Conservation (phyloP, 352 stramenopile genomes). For the Phytophthora pini region DNA sequence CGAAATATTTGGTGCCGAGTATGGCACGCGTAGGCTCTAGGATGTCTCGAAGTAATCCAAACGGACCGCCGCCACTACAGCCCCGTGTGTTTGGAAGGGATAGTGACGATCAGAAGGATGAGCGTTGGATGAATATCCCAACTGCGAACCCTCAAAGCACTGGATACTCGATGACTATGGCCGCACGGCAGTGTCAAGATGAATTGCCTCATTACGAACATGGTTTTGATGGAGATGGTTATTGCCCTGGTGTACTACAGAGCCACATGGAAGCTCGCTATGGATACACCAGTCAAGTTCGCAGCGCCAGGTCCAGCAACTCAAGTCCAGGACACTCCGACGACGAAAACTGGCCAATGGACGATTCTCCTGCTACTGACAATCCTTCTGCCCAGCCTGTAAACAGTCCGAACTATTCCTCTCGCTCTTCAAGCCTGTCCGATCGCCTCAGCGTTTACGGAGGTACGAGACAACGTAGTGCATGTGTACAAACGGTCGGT, state of each 20-base stretch:
- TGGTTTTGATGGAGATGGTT: conserved; percentile 41
- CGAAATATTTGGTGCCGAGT: conserved; percentile 69
- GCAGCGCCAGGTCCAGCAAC: conserved; percentile 33
- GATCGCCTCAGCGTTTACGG: conserved; percentile 57
- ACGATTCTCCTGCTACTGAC: conserved; percentile 17
- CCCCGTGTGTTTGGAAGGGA: conserved; percentile 10
- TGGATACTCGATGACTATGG: conserved; percentile 44
- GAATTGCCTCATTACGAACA: conserved; percentile 37
- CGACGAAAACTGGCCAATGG: conserved; percentile 38
- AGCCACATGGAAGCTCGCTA: conserved; percentile 22
- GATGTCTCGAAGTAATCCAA: conserved; percentile 21
- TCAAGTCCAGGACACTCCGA: conserved; percentile 41
- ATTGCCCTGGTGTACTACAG: conserved; percentile 35
- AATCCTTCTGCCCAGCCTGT: conserved; percentile 40
- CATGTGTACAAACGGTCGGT: conserved; percentile 24
- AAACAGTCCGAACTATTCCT: conserved; percentile 73
- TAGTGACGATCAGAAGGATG: conserved; percentile 23
- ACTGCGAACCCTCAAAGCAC: conserved; percentile 14
- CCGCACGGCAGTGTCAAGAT: conserved; percentile 35
- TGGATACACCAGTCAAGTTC: conserved; percentile 4
- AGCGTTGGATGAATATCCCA: conserved; percentile 15
- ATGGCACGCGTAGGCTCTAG: conserved; percentile 36
- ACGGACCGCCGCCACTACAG: conserved; percentile 13
- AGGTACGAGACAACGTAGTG: conserved; percentile 41
- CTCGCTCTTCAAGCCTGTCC: conserved; percentile 64